These are phyloP conservation scores for Blastocystis sp. DNA, from an alignment of 352 stramenopile species.

Conservation along the genomic window DNA sequence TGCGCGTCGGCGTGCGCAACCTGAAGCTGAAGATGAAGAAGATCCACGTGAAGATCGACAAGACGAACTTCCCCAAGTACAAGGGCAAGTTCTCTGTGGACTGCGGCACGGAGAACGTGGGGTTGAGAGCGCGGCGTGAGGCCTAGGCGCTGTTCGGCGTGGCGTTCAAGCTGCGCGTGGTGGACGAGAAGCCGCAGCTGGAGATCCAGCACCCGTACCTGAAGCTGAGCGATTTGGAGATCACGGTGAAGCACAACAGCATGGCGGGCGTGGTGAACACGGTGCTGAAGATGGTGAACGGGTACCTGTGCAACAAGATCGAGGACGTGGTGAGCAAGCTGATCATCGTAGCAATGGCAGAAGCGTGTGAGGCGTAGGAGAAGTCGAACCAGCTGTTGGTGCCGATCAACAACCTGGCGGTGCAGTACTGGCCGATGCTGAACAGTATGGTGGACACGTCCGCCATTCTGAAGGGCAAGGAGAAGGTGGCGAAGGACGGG, in stretches of 20 bases:
- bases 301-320: constrained; percentile 1
- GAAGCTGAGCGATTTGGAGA: constrained; percentile 19
- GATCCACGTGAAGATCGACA: constrained; percentile 57
- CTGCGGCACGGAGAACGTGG: constrained; percentile 17
- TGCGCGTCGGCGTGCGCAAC: constrained; percentile 55
- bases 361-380: background rate
- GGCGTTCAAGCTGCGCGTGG: constrained; percentile 45
- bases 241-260: constrained; percentile 59
- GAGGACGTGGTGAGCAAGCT: constrained; percentile 23
- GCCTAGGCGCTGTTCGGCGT: constrained; percentile 50
- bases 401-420: constrained; percentile 51
- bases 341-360: background rate
- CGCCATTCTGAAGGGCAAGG: constrained; percentile 46
- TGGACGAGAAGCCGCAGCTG: background rate
- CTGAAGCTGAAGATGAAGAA: constrained; percentile 64
- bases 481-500: constrained; percentile 51
- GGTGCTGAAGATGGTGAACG: constrained; percentile 56
- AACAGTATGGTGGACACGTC: constrained; percentile 45
- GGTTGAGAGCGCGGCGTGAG: background rate
- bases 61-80: constrained; percentile 51
- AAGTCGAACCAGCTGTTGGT: constrained; percentile 6
- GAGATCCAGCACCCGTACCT: constrained; percentile 59
- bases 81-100: constrained; percentile 29
- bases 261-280: background rate
- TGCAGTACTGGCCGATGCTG: constrained; percentile 67